Base-by-base conservation (phyloP, 2,329 filamentous ascomycete species). In the Graphilbum sp. region DNA sequence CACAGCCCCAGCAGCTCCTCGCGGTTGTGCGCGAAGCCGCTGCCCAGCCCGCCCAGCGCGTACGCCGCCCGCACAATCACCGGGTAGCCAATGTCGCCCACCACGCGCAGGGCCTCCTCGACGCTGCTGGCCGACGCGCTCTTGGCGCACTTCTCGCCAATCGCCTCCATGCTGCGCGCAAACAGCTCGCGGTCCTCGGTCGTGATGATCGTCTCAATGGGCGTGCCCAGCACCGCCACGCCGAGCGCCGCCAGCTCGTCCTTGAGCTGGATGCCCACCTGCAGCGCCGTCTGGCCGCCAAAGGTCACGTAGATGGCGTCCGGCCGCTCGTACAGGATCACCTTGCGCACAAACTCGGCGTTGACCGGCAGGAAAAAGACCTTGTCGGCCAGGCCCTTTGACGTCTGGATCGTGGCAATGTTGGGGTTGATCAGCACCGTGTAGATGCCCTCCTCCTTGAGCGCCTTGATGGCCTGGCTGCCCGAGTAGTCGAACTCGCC, bases 401-500 rank as follows among this genome's bases (percentile, higher is more conserved):
- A 96, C 5, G 90, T 98, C 59, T 98, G 90, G 45, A 96, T 96
- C 1, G 90, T 98, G 47, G 90, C 90, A 55, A 98, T 96, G 57
- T 98, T 98, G 41, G 90, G 90, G 63, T 98, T 98, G 69, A 98
- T 96, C 45, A 98, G 67, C 46, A 98, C 79, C 3, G 90, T 95
- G 66, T 95, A 96, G 51, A 96, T 95, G 43, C 87, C 88, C 61
- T 96, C 90, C 58, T 96, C 82, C 62, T 96, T 96, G 50, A 98
- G 57, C 29, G 90, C 90, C 66, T 98, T 98, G 67, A 98, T 96
- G 34, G 88, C 90, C 60, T 98, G 90, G 58, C 83, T 92, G 45
- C 90, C 90, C 38, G 90, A 96, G 65, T 98, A 98, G 57, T 98
- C 90, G 49, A 98, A 98, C 59, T 98, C 90, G 58, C 90, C 90